Evolutionary conservation across 306 rosid genomes (phyloP).

Genomic region (Vigna nakashimae): DNA sequence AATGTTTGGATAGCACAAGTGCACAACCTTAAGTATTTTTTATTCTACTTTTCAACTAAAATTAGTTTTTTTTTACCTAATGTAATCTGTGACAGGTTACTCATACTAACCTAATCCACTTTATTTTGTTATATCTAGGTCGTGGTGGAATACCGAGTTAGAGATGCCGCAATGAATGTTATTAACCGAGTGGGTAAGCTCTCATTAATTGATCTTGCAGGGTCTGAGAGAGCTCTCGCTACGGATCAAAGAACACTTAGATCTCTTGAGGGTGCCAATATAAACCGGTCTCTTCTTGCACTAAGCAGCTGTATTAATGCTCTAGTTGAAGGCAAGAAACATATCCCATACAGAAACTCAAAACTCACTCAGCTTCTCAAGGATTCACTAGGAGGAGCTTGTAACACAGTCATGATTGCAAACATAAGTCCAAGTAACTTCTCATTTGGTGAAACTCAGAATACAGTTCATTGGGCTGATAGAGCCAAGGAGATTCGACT

Average conservation of each 20-base stretch:
- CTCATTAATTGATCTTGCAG: slow-evolving; percentile 94
- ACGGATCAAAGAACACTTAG: slow-evolving; percentile 92
- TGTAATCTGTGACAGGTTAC: slow-evolving; percentile 4
- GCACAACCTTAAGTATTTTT: background rate
- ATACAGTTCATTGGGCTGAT: slow-evolving; percentile 97
- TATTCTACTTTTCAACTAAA: background rate
- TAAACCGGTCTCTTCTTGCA: slow-evolving; percentile 92
- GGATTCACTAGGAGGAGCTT: slow-evolving; percentile 92
- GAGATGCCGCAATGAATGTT: slow-evolving; percentile 76
- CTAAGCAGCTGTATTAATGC: slow-evolving; percentile 97
- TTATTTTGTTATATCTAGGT: slow-evolving; percentile 61
- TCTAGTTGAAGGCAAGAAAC: slow-evolving; percentile 96
- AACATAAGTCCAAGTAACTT: slow-evolving; percentile 93
- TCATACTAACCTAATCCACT: slow-evolving; percentile 38
- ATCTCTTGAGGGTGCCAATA: slow-evolving; percentile 97
- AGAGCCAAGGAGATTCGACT: slow-evolving; percentile 93
- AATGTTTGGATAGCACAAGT: no score
- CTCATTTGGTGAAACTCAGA: slow-evolving; percentile 93
- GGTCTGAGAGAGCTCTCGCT: slow-evolving; percentile 98
- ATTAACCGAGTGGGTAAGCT: slow-evolving; percentile 86
- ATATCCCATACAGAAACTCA: slow-evolving; percentile 89
- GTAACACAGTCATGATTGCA: slow-evolving; percentile 97
- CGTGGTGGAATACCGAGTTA: slow-evolving; percentile 78
- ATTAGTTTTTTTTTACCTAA: background rate
- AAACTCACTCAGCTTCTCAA: slow-evolving; percentile 97